Conservation (phyloP, 2,329 filamentous ascomycete species). For the Fusarium fujikuroi region DNA sequence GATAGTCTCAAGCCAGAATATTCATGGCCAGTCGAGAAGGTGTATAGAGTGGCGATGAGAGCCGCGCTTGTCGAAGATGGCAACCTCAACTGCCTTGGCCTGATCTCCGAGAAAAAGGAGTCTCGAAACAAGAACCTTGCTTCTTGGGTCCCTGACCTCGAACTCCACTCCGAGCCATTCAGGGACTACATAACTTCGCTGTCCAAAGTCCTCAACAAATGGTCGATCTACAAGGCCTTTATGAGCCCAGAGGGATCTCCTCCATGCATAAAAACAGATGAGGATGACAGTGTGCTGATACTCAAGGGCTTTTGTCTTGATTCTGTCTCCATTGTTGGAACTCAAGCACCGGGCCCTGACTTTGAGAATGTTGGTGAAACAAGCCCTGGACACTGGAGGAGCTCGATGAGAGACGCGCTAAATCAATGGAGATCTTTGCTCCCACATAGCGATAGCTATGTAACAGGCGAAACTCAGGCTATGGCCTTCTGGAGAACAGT, state of each 20-base stretch:
- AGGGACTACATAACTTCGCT: neutral
- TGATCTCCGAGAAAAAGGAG: neutral
- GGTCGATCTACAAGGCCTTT: neutral
- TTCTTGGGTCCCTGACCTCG: slow-evolving; percentile 9
- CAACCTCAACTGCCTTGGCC: slow-evolving; percentile 1
- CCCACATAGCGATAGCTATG: neutral
- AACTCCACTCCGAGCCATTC: neutral
- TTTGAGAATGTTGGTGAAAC: neutral
- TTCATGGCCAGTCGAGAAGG: slow-evolving; percentile 12
- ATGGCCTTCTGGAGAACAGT: slow-evolving; percentile 12
- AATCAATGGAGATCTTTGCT: neutral
- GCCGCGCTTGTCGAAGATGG: neutral
- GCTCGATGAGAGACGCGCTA: neutral
- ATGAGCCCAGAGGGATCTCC: fast-evolving
- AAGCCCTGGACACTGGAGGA: neutral
- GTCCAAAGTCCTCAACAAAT: neutral
- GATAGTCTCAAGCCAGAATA: neutral
- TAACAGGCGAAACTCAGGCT: neutral
- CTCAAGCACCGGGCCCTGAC: neutral
- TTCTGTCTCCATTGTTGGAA: neutral
- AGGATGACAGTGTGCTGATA: neutral
- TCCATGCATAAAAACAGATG: neutral
- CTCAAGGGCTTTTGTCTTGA: neutral
- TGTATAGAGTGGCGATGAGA: slow-evolving; percentile 6
- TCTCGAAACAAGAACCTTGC: neutral